Evolutionary conservation across 345 rosid genomes (phyloP).

Genomic region (Aethionema arabicum): DNA sequence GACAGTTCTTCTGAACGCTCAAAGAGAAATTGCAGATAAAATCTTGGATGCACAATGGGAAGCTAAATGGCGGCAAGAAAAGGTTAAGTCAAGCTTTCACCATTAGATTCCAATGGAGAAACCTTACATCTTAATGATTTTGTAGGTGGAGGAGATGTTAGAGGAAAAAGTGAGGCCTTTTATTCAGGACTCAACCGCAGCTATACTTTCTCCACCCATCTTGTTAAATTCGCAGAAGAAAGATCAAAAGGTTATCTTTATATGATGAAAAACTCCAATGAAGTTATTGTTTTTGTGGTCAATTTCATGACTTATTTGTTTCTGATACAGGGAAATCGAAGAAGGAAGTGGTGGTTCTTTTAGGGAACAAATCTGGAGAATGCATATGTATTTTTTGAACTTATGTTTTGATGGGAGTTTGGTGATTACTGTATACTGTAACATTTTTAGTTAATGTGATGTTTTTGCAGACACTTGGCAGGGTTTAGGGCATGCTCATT

Average conservation of each 20-base stretch:
- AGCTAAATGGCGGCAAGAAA: constrained; percentile 86
- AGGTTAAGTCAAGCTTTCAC: constrained; percentile 45
- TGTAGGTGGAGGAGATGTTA: constrained; percentile 74
- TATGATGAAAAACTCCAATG: neutral
- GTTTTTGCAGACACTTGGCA: constrained; percentile 15
- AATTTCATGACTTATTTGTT: neutral
- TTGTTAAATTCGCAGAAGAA: constrained; percentile 48
- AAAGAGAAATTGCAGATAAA: constrained; percentile 81
- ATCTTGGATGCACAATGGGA: constrained; percentile 91
- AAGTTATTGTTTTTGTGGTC: constrained; percentile 6
- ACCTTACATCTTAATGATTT: constrained; percentile 6
- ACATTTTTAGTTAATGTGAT: neutral
- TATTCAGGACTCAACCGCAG: constrained; percentile 47
- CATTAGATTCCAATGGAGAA: constrained; percentile 1
- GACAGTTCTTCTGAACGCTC: constrained; percentile 92
- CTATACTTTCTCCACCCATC: constrained; percentile 64
- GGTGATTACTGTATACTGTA: neutral
- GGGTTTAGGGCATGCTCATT: too few species aligned
- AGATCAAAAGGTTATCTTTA: constrained; percentile 44
- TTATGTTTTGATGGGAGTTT: neutral
- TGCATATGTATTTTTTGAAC: neutral
- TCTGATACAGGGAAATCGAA: constrained; percentile 46
- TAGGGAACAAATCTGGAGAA: constrained; percentile 29
- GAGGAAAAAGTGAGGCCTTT: constrained; percentile 82
- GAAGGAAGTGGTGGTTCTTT: constrained; percentile 73